phyloP scores from a whole-genome alignment of 2,329 filamentous ascomycete genomes.

The Cladosporium cucumerinum region DNA sequence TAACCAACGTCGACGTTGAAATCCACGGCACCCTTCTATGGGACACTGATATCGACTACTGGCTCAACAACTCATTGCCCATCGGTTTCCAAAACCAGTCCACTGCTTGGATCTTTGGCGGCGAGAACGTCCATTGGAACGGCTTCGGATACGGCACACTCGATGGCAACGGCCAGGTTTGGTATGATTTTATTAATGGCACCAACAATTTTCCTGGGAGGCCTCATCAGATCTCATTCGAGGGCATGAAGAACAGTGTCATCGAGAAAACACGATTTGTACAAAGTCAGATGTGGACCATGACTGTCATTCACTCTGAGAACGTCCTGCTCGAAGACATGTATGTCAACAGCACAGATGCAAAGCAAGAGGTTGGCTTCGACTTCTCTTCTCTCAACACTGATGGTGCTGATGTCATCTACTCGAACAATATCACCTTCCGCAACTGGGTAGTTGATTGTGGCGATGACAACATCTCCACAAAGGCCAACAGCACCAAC shows the following conservation, averaged over 20 bases:
- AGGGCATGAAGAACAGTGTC: constrained; percentile 46
- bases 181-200: constrained; percentile 49
- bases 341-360: constrained; percentile 49
- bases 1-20: constrained; percentile 48
- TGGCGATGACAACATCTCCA: constrained; percentile 53
- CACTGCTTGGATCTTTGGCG: constrained; percentile 55
- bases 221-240: constrained; percentile 54
- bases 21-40: constrained; percentile 48
- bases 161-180: constrained; percentile 59
- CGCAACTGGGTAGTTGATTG: constrained; percentile 50
- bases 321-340: constrained; percentile 51
- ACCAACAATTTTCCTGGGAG: constrained; percentile 36
- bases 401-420: constrained; percentile 54
- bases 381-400: constrained; percentile 38
- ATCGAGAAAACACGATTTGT: constrained; percentile 51
- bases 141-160: constrained; percentile 53
- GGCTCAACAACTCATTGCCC: constrained; percentile 50
- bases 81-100: constrained; percentile 56
- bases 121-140: constrained; percentile 49
- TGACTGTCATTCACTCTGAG: constrained; percentile 51
- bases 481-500: constrained; percentile 57
- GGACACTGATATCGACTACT: constrained; percentile 47
- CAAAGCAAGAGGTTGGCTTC: constrained; percentile 24
- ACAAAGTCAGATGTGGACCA: constrained; percentile 54
- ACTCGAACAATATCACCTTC: constrained; percentile 52